Conservation (phyloP, 306 rosid genomes). For the Luffa acutangula region DNA sequence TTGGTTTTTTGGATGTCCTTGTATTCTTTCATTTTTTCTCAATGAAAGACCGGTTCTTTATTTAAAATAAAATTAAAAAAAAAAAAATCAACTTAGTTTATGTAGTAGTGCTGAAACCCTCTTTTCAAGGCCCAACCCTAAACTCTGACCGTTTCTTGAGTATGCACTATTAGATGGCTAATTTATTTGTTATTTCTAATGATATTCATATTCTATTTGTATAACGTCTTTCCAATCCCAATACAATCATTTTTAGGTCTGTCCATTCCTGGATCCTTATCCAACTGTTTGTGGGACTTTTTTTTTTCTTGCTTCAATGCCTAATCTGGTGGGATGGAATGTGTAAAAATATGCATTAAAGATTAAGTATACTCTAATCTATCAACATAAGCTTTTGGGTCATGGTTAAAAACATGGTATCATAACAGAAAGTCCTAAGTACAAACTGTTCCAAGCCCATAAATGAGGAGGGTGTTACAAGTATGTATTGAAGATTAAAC, state of each 20-base stretch:
- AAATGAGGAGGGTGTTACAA: not conserved
- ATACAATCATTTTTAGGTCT: not conserved
- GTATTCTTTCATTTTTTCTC: no score
- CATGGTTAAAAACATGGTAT: not conserved
- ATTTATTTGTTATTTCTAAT: not conserved
- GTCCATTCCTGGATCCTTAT: not conserved
- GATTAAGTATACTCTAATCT: not conserved
- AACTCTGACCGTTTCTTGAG: not conserved
- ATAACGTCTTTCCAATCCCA: not conserved
- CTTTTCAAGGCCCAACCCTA: not conserved
- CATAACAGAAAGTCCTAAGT: not conserved
- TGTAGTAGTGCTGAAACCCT: not conserved
- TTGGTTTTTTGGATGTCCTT: no score
- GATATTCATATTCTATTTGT: not conserved
- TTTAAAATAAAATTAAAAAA: no score
- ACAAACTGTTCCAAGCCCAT: not conserved
- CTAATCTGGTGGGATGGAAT: not conserved
- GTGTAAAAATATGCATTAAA: not conserved
- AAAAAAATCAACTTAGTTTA: not conserved
- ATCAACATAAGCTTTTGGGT: not conserved
- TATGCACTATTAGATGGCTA: not conserved
- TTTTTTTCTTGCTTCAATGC: not conserved
- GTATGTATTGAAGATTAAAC: no score
- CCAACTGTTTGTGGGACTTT: not conserved
- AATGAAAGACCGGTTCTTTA: no score